phyloP scores from a whole-genome alignment of 805 yeast genomes.

The Candida suzukii region DNA sequence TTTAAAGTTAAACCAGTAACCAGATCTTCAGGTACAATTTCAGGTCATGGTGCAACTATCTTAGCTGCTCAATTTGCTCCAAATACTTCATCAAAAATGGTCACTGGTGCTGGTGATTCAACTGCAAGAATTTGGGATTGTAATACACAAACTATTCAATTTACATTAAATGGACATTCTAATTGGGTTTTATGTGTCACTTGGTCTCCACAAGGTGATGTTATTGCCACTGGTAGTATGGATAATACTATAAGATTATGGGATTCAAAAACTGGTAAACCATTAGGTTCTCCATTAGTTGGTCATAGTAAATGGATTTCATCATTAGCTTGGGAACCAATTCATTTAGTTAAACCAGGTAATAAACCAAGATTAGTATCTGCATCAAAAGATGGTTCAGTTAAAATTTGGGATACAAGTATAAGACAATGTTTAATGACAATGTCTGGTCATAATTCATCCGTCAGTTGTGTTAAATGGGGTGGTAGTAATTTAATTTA shows the following conservation, averaged over 20 bases:
- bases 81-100: conserved; percentile 73
- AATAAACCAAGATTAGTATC: conserved; percentile 68
- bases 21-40: conserved; percentile 82
- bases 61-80: conserved; percentile 94
- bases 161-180: conserved; percentile 74
- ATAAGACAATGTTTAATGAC: conserved; percentile 60
- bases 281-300: conserved; percentile 61
- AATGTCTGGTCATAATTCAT: conserved; percentile 78
- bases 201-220: conserved; percentile 88
- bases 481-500: conserved; percentile 82
- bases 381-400: conserved; percentile 86
- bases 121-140: conserved; percentile 98
- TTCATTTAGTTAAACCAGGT: conserved; percentile 68
- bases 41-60: conserved; percentile 94
- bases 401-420: conserved; percentile 83
- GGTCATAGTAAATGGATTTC: conserved; percentile 93
- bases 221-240: conserved; percentile 94
- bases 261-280: conserved; percentile 71
- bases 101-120: conserved; percentile 93
- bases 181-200: conserved; percentile 92
- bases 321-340: conserved; percentile 89
- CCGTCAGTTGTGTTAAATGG: conserved; percentile 97
- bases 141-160: conserved; percentile 84
- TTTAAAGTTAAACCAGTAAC: conserved; percentile 91
- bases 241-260: conserved; percentile 84